Percentiles rank a stretch among this genome's conserved stretches.
phyloP scores from a whole-genome alignment of 108 stramenopile genomes.

The Conticribra guillardii region DNA sequence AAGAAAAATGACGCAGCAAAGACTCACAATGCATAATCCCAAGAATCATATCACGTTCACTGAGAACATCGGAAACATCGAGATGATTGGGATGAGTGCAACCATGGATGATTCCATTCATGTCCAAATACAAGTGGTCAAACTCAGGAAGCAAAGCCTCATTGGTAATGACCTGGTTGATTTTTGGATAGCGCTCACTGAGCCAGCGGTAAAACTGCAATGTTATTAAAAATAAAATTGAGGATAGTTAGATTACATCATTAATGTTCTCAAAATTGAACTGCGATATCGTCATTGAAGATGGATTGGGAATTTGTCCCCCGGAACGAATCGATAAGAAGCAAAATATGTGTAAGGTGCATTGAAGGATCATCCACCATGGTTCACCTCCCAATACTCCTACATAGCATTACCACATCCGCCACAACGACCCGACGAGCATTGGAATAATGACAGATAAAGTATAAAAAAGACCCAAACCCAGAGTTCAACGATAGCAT shows the following conservation, averaged over 20 bases:
- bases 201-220: constrained; percentile 98
- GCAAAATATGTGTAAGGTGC: no score
- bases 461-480: no score
- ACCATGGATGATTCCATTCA: constrained; percentile 99
- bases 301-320: no score
- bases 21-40: constrained; percentile 94
- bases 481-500: no score
- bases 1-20: neutral
- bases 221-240: neutral
- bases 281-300: no score
- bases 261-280: no score
- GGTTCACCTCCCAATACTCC: no score
- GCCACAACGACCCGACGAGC: no score
- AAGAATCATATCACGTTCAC: constrained; percentile 95
- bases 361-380: no score
- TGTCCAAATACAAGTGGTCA: constrained; percentile 97
- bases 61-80: constrained; percentile 88
- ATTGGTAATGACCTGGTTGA: constrained; percentile 97
- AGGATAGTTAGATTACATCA: neutral
- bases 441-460: no score
- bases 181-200: constrained; percentile 98
- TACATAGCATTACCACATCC: no score
- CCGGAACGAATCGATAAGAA: no score
- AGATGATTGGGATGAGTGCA: constrained; percentile 92
- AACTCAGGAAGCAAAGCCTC: constrained; percentile 87